Evolutionary conservation across 73 alveolate species (phyloP), one percentile per base, ranked within the genome.

Genomic region (Blepharisma stoltei): DNA sequence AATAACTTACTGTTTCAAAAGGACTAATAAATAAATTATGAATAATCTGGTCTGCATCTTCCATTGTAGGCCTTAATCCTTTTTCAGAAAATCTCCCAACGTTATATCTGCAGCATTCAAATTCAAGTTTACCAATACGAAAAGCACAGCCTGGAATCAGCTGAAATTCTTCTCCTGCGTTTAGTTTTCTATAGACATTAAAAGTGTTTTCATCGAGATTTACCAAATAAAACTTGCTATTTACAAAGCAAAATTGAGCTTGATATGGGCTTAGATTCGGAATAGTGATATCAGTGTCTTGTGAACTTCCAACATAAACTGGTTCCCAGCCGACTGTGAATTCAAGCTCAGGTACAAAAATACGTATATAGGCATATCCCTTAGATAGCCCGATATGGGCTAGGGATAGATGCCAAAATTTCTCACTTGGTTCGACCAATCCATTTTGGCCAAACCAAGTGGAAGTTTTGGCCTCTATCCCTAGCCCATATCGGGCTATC

Each of bases 81-180:
- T 66, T 88, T 41, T 83, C 89, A 38, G 81, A 66, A 4, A 54
- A 83, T 7, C 78, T 78, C 8, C 91, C 95, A 27, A 85, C 71
- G 54, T 83, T 83, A 65, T 66, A 83, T 52, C 86, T 77, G 43
- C 86, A 84, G 4, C 70, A 88, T 52, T 78, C 81, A 80, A 83
- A 83, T 67, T 83, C 91, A 2, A 88, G 76, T 6, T 85, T 77
- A 1, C 95, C 95, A 6, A 88, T 88, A 48, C 88, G 54, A 41
- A 88, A 75, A 1, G 83, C 88, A 44, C 78, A 78, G 7, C 95
- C 95, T 43, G 95, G 95, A 7, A 84, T 46, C 7, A 88, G 67
- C 25, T 25, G 48, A 53, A 69, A 49, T 52, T 70, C 55, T 54
- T 88, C 91, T 11, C 38, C 44, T 45, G 55, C 78, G 25, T 76